phyloP scores from a whole-genome alignment of 805 yeast genomes.

The Kregervanrija delftensis region DNA sequence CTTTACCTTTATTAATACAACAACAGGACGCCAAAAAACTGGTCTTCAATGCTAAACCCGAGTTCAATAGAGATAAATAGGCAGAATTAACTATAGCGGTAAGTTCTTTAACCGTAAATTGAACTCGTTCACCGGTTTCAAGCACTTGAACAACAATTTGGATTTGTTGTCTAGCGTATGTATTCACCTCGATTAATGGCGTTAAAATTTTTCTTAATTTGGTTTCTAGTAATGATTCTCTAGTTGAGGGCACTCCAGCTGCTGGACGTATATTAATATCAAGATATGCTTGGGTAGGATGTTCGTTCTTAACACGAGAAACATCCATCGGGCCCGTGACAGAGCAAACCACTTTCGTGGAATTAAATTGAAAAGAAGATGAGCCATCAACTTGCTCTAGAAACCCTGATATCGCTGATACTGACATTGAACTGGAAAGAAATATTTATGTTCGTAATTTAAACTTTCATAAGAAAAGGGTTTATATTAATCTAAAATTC shows the following conservation, averaged over 20 bases:
- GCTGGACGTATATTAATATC: conserved; percentile 78
- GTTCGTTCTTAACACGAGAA: conserved; percentile 72
- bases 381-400: conserved; percentile 77
- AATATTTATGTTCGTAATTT: no score
- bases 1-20: conserved; percentile 17
- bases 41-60: conserved; percentile 63
- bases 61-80: conserved; percentile 69
- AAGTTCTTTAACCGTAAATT: conserved; percentile 41
- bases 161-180: conserved; percentile 74
- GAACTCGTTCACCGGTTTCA: conserved; percentile 41
- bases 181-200: conserved; percentile 49
- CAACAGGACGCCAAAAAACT: conserved; percentile 54
- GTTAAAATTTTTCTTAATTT: conserved; percentile 56
- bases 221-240: conserved; percentile 75
- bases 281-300: conserved; percentile 69
- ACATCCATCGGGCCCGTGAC: conserved; percentile 87
- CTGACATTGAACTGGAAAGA: not conserved
- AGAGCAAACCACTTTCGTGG: conserved; percentile 59
- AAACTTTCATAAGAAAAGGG: no score
- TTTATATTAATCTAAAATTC: no score
- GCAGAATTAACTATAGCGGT: conserved; percentile 68
- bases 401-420: conserved; percentile 12
- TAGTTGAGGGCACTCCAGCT: conserved; percentile 59
- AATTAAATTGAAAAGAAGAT: conserved; percentile 45
- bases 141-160: conserved; percentile 64